Percentiles rank a stretch among this genome's conserved stretches.
phyloP scores from a whole-genome alignment of 805 yeast genomes.

The Scheffersomyces lignosus region DNA sequence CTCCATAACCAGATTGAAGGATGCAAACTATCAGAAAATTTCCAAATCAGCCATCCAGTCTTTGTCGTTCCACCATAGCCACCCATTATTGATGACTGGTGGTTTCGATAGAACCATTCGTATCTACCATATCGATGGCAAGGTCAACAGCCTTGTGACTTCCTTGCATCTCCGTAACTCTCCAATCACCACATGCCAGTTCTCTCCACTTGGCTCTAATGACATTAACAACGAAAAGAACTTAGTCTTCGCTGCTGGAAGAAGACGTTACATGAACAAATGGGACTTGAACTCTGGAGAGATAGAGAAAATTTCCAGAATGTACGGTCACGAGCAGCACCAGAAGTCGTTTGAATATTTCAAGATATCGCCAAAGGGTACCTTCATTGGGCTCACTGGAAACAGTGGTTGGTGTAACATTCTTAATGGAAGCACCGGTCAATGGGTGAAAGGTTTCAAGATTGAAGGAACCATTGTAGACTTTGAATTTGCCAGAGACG shows the following conservation, averaged over 20 bases:
- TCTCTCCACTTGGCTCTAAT: slow-evolving; percentile 38
- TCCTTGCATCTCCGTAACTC: slow-evolving; percentile 75
- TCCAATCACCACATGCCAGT: slow-evolving; percentile 77
- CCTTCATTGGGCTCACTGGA: slow-evolving; percentile 73
- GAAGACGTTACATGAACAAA: slow-evolving; percentile 87
- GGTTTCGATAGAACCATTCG: slow-evolving; percentile 91
- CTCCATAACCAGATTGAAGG: slow-evolving; percentile 80
- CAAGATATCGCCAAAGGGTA: slow-evolving; percentile 71
- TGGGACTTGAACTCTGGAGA: slow-evolving; percentile 78
- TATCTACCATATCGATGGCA: slow-evolving; percentile 89
- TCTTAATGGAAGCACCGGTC: slow-evolving; percentile 74
- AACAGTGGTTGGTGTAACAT: slow-evolving; percentile 90
- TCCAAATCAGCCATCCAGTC: slow-evolving; percentile 85
- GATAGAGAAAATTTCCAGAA: slow-evolving; percentile 80
- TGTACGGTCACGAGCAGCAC: slow-evolving; percentile 87
- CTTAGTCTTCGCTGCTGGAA: slow-evolving; percentile 79
- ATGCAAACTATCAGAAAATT: slow-evolving; percentile 71
- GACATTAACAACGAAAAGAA: slow-evolving; percentile 32
- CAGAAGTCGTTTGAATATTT: slow-evolving; percentile 89
- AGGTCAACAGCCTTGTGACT: slow-evolving; percentile 74
- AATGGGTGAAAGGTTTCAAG: slow-evolving; percentile 83
- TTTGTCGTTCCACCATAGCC: slow-evolving; percentile 78
- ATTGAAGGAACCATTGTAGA: slow-evolving; percentile 86
- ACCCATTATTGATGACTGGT: slow-evolving; percentile 82
- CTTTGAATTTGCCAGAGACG: slow-evolving; percentile 61